These are phyloP conservation scores for Metschnikowia shivogae DNA, from an alignment of 805 yeast species.

Conservation along the genomic window DNA sequence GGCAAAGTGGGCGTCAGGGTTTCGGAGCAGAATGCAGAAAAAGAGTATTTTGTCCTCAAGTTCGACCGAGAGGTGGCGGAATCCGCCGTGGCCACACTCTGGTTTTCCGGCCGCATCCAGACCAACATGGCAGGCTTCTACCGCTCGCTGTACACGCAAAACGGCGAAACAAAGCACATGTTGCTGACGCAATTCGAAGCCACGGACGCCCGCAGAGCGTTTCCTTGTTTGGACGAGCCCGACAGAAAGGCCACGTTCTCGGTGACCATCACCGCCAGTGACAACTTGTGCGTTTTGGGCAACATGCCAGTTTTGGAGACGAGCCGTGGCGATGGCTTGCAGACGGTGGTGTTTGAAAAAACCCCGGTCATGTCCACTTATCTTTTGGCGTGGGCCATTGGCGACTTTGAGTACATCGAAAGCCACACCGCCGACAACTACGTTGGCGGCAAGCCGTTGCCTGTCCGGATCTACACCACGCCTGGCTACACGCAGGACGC, in stretches of 20 bases:
- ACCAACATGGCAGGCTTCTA: slow-evolving; percentile 57
- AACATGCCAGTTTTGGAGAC: slow-evolving; percentile 41
- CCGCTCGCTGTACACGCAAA: slow-evolving; percentile 41
- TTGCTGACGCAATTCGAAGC: slow-evolving; percentile 57
- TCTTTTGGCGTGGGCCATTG: slow-evolving; percentile 56
- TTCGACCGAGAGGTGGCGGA: slow-evolving; percentile 40
- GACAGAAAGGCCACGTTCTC: slow-evolving; percentile 52
- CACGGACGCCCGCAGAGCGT: slow-evolving; percentile 55
- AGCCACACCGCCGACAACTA: slow-evolving; percentile 37
- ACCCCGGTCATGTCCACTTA: slow-evolving; percentile 56
- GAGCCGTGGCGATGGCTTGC: slow-evolving; percentile 16
- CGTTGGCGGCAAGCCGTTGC: slow-evolving; percentile 38
- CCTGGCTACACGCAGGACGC: slow-evolving; percentile 48
- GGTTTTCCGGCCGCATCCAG: slow-evolving; percentile 44
- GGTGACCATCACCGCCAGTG: slow-evolving; percentile 36
- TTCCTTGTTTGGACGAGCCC: slow-evolving; percentile 59
- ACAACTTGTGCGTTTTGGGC: slow-evolving; percentile 38
- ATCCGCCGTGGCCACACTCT: slow-evolving; percentile 25
- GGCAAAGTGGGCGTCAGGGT: slow-evolving; percentile 23
- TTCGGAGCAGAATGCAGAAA: slow-evolving; percentile 40
- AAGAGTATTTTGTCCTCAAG: slow-evolving; percentile 60
- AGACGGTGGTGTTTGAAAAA: slow-evolving; percentile 36
- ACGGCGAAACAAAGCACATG: slow-evolving; percentile 36
- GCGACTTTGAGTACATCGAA: slow-evolving; percentile 53
- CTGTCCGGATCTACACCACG: slow-evolving; percentile 50